Evolutionary conservation across 192 early-diverging fungal species (phyloP), one percentile per base, ranked within the genome.

Genomic region (Umbelopsis sp.): DNA sequence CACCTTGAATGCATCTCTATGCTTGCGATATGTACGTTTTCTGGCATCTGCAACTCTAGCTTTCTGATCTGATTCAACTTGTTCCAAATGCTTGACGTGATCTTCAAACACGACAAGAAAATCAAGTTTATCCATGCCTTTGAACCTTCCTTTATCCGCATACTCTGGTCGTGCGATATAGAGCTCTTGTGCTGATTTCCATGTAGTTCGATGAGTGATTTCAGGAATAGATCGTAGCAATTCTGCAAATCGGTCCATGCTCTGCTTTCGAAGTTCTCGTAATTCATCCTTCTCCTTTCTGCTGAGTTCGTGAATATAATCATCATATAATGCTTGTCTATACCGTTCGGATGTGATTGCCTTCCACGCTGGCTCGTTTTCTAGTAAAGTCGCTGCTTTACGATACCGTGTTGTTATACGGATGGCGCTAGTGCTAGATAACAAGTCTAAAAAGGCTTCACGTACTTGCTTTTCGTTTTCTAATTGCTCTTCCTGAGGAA

Each of bases 41-140:
- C 85, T 73, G 10, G 66, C 67, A 14, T 81, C 71, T 25, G 56
- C 29, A 14, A 62, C 49, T 26, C 43, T 24, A 14, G 52, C 44
- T 26, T 59, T 51, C 34, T 71, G 26, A 75, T 68, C 3, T 31
- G 49, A 31, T 78, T 81, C 22, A 83, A 78, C 24, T 71, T 76
- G 26, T 65, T 96, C 93, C 32, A 89, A 83, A 1, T 70, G 72
- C 59, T 88, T 87, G 59, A 91, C 89, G 65, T 93, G 91, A 9
- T 91, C 87, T 62, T 96, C 94, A 85, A 89, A 99, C 0, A 89
- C 89, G 7, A 88, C 81, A 54, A 98, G 80, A 68, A 94, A 88
- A 72, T 97, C 96, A 25, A 93, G 80, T 70, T 91, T 83, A 54
- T 91, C 92, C 84, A 99, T 86, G 6, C 87, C 85, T 45, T 87